These are phyloP conservation scores for Aspergillus leporis DNA, from an alignment of 495 filamentous ascomycete species.

Conservation along the genomic window DNA sequence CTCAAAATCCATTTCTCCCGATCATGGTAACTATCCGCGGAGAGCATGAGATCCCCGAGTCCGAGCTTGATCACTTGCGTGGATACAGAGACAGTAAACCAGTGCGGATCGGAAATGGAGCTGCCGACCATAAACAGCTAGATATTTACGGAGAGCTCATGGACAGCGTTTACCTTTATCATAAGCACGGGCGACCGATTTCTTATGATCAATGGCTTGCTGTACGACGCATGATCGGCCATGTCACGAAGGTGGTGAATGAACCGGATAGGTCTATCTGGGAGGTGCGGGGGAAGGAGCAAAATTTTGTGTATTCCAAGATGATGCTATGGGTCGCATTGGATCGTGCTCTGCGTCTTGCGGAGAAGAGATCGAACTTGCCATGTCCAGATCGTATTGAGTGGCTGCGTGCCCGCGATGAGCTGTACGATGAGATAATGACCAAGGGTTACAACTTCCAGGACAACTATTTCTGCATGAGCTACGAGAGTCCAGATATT, in stretches of 20 bases:
- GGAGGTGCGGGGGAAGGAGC: conserved; percentile 71
- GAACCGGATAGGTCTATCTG: conserved; percentile 77
- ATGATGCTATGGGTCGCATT: conserved; percentile 78
- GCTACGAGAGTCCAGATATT: conserved; percentile 66
- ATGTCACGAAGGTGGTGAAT: conserved; percentile 44
- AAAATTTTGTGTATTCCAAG: conserved; percentile 73
- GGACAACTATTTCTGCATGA: conserved; percentile 66
- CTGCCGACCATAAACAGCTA: conserved; percentile 70
- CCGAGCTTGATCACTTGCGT: conserved; percentile 63
- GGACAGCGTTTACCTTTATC: conserved; percentile 74
- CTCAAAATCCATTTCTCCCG: conserved; percentile 54
- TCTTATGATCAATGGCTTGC: conserved; percentile 70
- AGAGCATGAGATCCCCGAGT: conserved; percentile 69
- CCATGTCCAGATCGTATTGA: conserved; percentile 64
- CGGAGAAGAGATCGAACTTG: conserved; percentile 64
- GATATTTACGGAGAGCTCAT: conserved; percentile 78
- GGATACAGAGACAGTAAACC: conserved; percentile 68
- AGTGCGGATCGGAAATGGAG: conserved; percentile 74
- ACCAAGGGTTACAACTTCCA: conserved; percentile 64
- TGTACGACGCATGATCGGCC: conserved; percentile 58
- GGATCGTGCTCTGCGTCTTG: conserved; percentile 67
- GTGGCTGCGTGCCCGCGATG: conserved; percentile 63
- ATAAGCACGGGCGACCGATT: conserved; percentile 74
- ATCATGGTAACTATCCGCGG: conserved; percentile 79
- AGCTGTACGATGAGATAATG: conserved; percentile 73